Evolutionary conservation across 2,329 filamentous ascomycete genomes (phyloP).

Genomic region (Talaromyces islandicus): DNA sequence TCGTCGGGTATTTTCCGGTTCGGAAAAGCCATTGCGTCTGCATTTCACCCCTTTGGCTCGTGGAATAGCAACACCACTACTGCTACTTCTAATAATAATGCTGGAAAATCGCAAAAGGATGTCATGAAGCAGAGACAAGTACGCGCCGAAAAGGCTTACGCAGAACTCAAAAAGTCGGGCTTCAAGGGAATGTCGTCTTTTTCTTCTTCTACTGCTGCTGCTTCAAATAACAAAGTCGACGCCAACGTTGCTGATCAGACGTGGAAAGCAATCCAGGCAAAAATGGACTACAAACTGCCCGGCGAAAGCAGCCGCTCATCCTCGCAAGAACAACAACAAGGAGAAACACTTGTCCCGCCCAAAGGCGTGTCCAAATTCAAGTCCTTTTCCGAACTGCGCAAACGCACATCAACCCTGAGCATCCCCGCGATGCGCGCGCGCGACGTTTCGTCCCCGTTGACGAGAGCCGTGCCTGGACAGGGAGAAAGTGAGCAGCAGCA

Average conservation of each 20-base stretch:
- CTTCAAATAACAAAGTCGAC: constrained; percentile 10
- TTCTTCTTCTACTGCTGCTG: constrained; percentile 12
- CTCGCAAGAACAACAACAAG: too few relatives aligned
- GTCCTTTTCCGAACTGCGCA: constrained; percentile 31
- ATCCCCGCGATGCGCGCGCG: constrained; percentile 20
- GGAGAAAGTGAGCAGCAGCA: neutral
- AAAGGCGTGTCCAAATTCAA: constrained; percentile 24
- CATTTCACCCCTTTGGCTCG: constrained; percentile 49
- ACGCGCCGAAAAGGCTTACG: constrained; percentile 47
- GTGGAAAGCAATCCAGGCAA: constrained; percentile 27
- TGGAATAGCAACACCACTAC: constrained; percentile 33
- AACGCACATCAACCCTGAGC: constrained; percentile 24
- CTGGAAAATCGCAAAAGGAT: constrained; percentile 33
- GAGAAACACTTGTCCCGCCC: constrained; percentile 3
- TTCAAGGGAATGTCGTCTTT: constrained; percentile 44
- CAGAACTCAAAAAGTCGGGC: constrained; percentile 49
- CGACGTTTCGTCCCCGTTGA: constrained; percentile 22
- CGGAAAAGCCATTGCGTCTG: constrained; percentile 48
- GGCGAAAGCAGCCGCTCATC: constrained; percentile 11
- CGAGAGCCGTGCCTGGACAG: neutral
- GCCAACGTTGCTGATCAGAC: constrained; percentile 26
- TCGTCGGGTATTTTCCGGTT: constrained; percentile 49
- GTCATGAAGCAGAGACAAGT: constrained; percentile 36
- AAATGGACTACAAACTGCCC: constrained; percentile 19
- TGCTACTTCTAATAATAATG: neutral